These are phyloP conservation scores for Xylaria sp. DNA, from an alignment of 2,329 filamentous ascomycete genomes.

Conservation along the genomic window DNA sequence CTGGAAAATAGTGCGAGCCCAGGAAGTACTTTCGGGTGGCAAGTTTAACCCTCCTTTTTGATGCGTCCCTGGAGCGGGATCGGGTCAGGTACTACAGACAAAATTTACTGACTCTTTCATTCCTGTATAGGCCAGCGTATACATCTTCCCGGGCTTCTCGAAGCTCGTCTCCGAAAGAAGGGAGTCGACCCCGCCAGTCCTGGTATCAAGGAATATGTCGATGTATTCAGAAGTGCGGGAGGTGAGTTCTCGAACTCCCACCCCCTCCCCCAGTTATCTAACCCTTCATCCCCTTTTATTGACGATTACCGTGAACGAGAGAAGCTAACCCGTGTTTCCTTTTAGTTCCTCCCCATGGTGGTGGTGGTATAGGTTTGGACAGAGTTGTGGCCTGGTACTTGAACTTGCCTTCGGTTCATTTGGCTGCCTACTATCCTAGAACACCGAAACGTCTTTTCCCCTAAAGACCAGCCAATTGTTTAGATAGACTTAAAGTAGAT, in stretches of 20 bases:
- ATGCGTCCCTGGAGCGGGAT: background rate
- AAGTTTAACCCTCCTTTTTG: background rate
- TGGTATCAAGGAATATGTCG: slow-evolving; percentile 90
- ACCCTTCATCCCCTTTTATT: background rate
- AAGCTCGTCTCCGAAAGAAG: slow-evolving; percentile 79
- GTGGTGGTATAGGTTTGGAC: slow-evolving; percentile 90
- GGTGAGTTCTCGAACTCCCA: background rate
- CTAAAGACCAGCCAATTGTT: slow-evolving; percentile 44
- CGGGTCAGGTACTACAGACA: background rate
- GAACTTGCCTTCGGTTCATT: slow-evolving; percentile 68
- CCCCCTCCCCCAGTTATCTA: too few species aligned
- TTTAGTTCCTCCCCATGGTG: slow-evolving; percentile 83
- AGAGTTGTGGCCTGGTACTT: slow-evolving; percentile 79
- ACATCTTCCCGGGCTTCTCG: slow-evolving; percentile 79
- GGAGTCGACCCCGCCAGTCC: slow-evolving; percentile 80
- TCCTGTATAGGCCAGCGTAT: slow-evolving; percentile 79
- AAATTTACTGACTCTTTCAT: slow-evolving; percentile 4
- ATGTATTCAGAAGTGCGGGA: slow-evolving; percentile 82
- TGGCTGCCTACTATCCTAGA: slow-evolving; percentile 68
- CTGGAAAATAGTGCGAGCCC: slow-evolving; percentile 71
- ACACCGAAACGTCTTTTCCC: slow-evolving; percentile 70
- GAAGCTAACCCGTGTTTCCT: background rate
- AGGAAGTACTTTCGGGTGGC: slow-evolving; percentile 86
- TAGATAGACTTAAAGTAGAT: background rate
- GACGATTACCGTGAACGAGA: background rate